These are phyloP conservation scores for Capsicum rhomboideum DNA, from an alignment of 257 asterid genomes.

Conservation along the genomic window DNA sequence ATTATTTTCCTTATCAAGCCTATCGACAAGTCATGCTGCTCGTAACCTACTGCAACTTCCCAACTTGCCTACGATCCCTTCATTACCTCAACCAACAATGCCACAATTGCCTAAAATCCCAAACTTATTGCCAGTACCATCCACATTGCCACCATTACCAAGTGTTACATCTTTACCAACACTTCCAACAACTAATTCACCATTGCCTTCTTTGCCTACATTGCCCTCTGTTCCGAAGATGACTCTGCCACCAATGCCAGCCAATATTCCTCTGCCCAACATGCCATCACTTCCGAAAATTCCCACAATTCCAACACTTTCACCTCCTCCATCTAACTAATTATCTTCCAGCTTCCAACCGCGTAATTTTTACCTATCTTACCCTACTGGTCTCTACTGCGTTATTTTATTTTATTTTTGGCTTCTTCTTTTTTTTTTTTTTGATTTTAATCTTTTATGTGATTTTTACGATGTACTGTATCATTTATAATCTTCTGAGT, in stretches of 20 bases:
- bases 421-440: background rate
- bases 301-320: background rate
- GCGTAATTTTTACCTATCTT: background rate
- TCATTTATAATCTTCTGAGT: background rate
- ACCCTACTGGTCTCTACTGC: background rate
- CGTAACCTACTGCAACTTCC: slow-evolving; percentile 1
- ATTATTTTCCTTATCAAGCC: background rate
- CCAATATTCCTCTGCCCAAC: background rate
- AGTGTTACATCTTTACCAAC: background rate
- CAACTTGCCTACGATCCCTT: background rate
- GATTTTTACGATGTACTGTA: background rate
- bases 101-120: background rate
- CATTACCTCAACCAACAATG: background rate
- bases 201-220: background rate
- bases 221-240: too few species aligned
- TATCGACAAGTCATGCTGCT: background rate
- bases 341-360: background rate
- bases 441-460: background rate
- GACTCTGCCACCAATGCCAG: too few species aligned
- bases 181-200: background rate
- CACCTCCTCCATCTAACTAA: slow-evolving; percentile 2
- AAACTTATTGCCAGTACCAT: background rate
- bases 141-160: background rate
- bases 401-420: background rate
- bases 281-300: background rate